These are phyloP conservation scores for Atalantia buxifolia DNA, from an alignment of 345 rosid genomes.

Conservation along the genomic window DNA sequence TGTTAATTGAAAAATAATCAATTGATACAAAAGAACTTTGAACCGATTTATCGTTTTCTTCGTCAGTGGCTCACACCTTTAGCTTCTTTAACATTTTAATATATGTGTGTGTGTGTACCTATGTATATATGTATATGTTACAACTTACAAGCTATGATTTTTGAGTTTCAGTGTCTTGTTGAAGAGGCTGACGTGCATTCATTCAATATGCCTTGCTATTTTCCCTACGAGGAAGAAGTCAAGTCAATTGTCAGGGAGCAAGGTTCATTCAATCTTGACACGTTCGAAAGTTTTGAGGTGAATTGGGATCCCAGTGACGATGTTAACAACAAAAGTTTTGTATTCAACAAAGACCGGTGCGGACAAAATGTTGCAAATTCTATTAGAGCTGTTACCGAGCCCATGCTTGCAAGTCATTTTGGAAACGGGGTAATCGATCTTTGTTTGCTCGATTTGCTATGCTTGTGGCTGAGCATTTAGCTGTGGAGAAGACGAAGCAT, in stretches of 20 bases:
- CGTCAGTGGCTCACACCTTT: no score
- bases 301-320: neutral
- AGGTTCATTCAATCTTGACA: neutral
- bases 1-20: no score
- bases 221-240: neutral
- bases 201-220: neutral
- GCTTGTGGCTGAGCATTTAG: slow-evolving; percentile 7
- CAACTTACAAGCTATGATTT: no score
- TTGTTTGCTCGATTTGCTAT: slow-evolving; percentile 9
- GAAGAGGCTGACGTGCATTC: neutral
- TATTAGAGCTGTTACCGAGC: slow-evolving; percentile 9
- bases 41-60: no score
- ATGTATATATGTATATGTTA: no score
- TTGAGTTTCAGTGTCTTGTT: neutral
- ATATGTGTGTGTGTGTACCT: no score
- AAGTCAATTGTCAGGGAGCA: neutral
- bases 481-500: slow-evolving; percentile 3
- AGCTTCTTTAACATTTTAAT: no score
- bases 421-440: slow-evolving; percentile 14
- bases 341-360: neutral
- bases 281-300: neutral
- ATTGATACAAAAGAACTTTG: no score
- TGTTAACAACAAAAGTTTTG: neutral
- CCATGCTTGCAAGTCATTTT: slow-evolving; percentile 17
- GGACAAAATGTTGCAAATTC: slow-evolving; percentile 5